phyloP scores from a whole-genome alignment of 2,329 filamentous ascomycete species.

The Arthrinium puccinioides region DNA sequence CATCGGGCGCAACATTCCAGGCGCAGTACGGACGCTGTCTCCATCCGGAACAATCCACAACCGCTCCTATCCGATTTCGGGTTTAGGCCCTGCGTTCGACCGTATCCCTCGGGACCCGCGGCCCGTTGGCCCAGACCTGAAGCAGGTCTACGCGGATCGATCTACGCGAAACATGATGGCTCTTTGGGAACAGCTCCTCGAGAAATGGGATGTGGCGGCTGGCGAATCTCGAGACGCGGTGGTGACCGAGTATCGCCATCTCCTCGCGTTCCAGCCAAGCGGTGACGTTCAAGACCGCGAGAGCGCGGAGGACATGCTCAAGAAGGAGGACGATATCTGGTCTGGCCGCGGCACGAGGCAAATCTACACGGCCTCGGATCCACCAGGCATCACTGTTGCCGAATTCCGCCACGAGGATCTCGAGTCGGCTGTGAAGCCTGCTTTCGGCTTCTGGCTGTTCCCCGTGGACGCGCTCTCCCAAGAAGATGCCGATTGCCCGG shows the following conservation, averaged over 20 bases:
- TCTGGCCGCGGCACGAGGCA: not conserved
- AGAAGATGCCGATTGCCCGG: not conserved
- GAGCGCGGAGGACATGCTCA: not conserved
- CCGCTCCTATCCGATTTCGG: not conserved
- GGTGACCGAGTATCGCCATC: not conserved
- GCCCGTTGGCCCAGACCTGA: not conserved
- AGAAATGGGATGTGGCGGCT: not conserved
- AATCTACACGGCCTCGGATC: not conserved
- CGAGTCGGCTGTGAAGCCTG: not conserved
- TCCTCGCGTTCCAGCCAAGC: not conserved
- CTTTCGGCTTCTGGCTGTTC: not conserved
- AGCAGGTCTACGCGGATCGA: not conserved
- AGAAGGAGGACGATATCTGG: not conserved
- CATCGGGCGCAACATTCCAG: not conserved
- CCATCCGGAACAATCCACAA: not conserved
- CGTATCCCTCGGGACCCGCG: not conserved
- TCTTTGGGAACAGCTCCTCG: not conserved
- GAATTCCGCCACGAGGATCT: not conserved
- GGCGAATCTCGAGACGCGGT: not conserved
- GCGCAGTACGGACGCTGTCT: not conserved
- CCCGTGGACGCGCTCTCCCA: not conserved
- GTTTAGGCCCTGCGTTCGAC: not conserved
- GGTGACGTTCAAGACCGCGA: not conserved
- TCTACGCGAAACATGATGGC: not conserved
- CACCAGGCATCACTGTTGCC: not conserved